These are phyloP conservation scores for Yarrowia hollandica DNA, from an alignment of 805 yeast genomes.

Conservation along the genomic window DNA sequence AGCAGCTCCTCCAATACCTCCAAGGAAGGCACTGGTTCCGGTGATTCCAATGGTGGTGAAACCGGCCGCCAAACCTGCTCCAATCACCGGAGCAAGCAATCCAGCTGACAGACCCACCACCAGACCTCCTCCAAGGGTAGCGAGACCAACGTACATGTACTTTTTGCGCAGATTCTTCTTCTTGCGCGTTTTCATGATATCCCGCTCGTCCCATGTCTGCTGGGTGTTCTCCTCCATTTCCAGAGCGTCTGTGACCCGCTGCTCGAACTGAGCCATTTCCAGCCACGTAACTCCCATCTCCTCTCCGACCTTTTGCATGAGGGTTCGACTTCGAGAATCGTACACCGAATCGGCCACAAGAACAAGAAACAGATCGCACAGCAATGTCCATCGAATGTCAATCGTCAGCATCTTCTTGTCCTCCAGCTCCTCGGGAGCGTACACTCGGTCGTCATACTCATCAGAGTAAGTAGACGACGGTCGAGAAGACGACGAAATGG, in stretches of 20 bases:
- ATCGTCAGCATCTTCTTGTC: conserved; percentile 48
- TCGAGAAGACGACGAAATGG: neutral
- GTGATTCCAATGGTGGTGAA: conserved; percentile 89
- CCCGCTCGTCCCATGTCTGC: conserved; percentile 71
- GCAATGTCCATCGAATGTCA: conserved; percentile 88
- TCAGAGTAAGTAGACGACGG: conserved; percentile 10
- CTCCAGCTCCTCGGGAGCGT: conserved; percentile 35
- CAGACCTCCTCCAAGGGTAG: conserved; percentile 93
- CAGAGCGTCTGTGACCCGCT: conserved; percentile 83
- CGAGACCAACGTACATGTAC: conserved; percentile 85
- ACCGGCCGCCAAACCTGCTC: conserved; percentile 98
- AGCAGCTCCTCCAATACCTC: conserved; percentile 96
- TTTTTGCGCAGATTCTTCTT: conserved; percentile 63
- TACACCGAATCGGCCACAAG: conserved; percentile 80
- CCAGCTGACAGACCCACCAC: conserved; percentile 96
- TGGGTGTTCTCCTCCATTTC: conserved; percentile 84
- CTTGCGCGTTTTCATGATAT: conserved; percentile 69
- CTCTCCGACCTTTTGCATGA: conserved; percentile 68
- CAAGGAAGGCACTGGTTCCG: conserved; percentile 90
- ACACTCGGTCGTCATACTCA: conserved; percentile 29
- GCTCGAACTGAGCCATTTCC: conserved; percentile 85
- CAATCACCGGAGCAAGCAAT: conserved; percentile 92
- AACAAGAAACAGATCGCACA: conserved; percentile 85
- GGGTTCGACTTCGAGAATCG: conserved; percentile 83
- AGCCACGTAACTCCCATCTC: conserved; percentile 57